These are phyloP conservation scores for Lobulomyces angularis DNA, from an alignment of 192 early-diverging fungal genomes.

Conservation along the genomic window DNA sequence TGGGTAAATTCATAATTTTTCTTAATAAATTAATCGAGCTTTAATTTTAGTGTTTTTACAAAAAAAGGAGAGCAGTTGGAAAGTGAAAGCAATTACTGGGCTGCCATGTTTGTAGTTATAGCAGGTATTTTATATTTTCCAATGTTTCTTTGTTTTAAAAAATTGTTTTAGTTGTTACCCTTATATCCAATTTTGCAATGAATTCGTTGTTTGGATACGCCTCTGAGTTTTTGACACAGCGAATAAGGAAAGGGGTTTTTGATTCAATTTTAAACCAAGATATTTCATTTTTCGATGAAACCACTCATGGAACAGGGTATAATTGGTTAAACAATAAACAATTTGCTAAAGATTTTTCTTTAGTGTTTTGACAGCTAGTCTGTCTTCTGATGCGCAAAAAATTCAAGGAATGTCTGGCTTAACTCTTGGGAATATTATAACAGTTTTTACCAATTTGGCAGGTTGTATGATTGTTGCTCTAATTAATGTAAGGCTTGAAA, in stretches of 20 bases:
- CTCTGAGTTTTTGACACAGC: slow-evolving; percentile 59
- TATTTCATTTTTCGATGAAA: slow-evolving; percentile 72
- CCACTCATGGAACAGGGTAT: no score
- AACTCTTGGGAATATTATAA: slow-evolving; percentile 36
- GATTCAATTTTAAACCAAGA: slow-evolving; percentile 69
- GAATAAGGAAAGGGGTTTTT: slow-evolving; percentile 55
- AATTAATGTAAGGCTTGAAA: no score
- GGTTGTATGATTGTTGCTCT: slow-evolving; percentile 34
- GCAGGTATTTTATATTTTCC: no score
- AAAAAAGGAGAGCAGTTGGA: slow-evolving; percentile 14
- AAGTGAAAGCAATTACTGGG: slow-evolving; percentile 35
- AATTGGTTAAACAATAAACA: no score
- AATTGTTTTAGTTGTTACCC: slow-evolving; percentile 39
- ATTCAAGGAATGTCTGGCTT: slow-evolving; percentile 29
- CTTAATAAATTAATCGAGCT: no score
- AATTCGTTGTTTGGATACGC: slow-evolving; percentile 46
- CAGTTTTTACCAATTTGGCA: slow-evolving; percentile 27
- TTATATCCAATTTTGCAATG: slow-evolving; percentile 39
- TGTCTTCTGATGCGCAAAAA: slow-evolving; percentile 64
- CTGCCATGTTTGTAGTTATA: slow-evolving; percentile 47
- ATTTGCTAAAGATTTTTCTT: no score
- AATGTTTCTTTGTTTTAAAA: no score
- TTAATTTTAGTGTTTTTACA: slow-evolving; percentile 20
- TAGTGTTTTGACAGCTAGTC: slow-evolving; percentile 66
- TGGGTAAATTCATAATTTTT: no score